These are phyloP conservation scores for Urostyla sp. DNA, from an alignment of 73 alveolate species.

Conservation along the genomic window DNA sequence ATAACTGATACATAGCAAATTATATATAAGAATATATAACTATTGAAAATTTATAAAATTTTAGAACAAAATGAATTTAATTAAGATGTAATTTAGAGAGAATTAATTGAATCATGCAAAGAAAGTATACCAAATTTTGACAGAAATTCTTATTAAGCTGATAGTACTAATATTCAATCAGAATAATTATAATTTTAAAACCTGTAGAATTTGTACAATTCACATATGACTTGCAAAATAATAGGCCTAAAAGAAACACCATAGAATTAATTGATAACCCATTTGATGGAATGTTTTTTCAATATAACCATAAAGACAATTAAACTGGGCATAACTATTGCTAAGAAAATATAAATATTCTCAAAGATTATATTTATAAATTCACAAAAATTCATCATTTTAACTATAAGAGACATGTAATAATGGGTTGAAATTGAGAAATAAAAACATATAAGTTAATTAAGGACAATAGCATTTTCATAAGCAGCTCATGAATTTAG, in stretches of 20 bases:
- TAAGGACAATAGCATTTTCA: conserved; percentile 8
- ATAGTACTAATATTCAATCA: background rate
- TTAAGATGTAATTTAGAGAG: background rate
- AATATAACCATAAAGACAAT: background rate
- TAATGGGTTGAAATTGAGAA: conserved; percentile 11
- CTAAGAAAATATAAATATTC: background rate
- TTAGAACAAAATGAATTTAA: background rate
- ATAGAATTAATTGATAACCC: too few species aligned
- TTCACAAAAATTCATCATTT: background rate
- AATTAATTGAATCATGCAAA: background rate
- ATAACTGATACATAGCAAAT: background rate
- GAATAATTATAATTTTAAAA: too few species aligned
- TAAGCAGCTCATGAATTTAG: conserved; percentile 57
- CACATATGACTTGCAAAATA: background rate
- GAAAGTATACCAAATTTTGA: too few species aligned
- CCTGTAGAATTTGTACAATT: background rate
- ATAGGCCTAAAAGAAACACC: too few species aligned
- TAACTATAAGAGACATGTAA: conserved; percentile 21
- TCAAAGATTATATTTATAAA: background rate
- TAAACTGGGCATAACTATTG: background rate
- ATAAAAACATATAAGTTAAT: background rate
- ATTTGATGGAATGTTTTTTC: background rate
- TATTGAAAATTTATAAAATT: background rate
- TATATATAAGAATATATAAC: background rate
- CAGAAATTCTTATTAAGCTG: too few species aligned